Percentiles rank a stretch among this genome's conserved stretches.
Conservation (phyloP, 2,329 filamentous ascomycete genomes). For the Xylaria sp. region DNA sequence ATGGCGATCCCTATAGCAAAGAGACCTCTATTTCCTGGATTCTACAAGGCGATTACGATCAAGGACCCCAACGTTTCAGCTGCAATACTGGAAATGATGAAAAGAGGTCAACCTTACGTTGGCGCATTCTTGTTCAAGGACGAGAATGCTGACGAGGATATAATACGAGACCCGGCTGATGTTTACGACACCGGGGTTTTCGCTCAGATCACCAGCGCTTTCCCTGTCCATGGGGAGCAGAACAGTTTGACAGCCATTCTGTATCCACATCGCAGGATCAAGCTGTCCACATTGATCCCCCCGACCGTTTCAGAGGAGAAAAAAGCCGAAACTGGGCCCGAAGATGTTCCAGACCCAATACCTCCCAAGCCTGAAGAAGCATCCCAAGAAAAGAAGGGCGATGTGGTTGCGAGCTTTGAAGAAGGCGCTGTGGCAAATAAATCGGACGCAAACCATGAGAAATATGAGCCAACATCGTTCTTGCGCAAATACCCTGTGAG, state of each 20-base stretch:
- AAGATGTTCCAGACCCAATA: slow-evolving; percentile 67
- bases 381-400: slow-evolving; percentile 79
- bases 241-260: slow-evolving; percentile 89
- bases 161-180: slow-evolving; percentile 89
- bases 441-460: slow-evolving; percentile 60
- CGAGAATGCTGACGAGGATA: slow-evolving; percentile 90
- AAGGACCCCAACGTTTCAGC: slow-evolving; percentile 90
- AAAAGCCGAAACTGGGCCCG: slow-evolving; percentile 62
- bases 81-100: slow-evolving; percentile 96
- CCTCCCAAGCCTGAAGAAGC: slow-evolving; percentile 65
- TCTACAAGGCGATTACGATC: slow-evolving; percentile 99
- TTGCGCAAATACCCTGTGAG: slow-evolving; percentile 91
- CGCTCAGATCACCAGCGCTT: slow-evolving; percentile 96
- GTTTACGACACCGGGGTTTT: slow-evolving; percentile 97
- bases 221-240: slow-evolving; percentile 88
- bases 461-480: slow-evolving; percentile 91
- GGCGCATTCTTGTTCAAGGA: slow-evolving; percentile 98
- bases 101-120: slow-evolving; percentile 95
- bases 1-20: slow-evolving; percentile 97
- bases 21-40: slow-evolving; percentile 92
- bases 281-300: slow-evolving; percentile 83
- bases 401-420: slow-evolving; percentile 97
- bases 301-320: slow-evolving; percentile 66
- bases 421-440: slow-evolving; percentile 76
- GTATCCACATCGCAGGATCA: slow-evolving; percentile 95